Conservation (phyloP, 805 yeast species). For the Priceomyces castillae region DNA sequence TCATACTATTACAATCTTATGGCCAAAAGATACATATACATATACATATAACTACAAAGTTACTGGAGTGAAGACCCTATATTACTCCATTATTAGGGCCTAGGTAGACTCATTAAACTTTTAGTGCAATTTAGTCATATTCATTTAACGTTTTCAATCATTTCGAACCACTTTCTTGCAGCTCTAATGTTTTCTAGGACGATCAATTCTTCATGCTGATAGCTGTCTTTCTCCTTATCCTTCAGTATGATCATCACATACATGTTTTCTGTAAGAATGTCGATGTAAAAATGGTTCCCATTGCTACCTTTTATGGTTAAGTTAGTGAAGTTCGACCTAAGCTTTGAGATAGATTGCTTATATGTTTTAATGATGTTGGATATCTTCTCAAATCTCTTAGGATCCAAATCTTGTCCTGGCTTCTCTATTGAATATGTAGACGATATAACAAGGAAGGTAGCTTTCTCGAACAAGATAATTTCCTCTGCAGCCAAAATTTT, state of each 20-base stretch:
- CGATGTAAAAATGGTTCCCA: conserved; percentile 47
- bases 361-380: conserved; percentile 91
- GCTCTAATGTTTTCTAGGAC: conserved; percentile 56
- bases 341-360: conserved; percentile 85
- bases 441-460: conserved; percentile 83
- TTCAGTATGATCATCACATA: conserved; percentile 59
- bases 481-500: conserved; percentile 79
- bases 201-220: conserved; percentile 40
- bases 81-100: too few relatives aligned
- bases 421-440: conserved; percentile 47
- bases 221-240: conserved; percentile 28
- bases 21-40: too few relatives aligned
- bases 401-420: conserved; percentile 51
- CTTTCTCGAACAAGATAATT: conserved; percentile 86
- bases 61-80: too few relatives aligned
- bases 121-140: neutral
- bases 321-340: conserved; percentile 80
- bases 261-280: conserved; percentile 57
- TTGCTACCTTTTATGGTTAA: conserved; percentile 63
- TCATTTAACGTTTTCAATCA: conserved; percentile 29
- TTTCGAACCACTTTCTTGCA: conserved; percentile 54
- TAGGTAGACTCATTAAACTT: too few relatives aligned
- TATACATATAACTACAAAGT: too few relatives aligned
- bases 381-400: conserved; percentile 90
- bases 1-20: too few relatives aligned